Evolutionary conservation across 768 basidiomycete species (phyloP).

Genomic region (Leccinellum luteum): DNA sequence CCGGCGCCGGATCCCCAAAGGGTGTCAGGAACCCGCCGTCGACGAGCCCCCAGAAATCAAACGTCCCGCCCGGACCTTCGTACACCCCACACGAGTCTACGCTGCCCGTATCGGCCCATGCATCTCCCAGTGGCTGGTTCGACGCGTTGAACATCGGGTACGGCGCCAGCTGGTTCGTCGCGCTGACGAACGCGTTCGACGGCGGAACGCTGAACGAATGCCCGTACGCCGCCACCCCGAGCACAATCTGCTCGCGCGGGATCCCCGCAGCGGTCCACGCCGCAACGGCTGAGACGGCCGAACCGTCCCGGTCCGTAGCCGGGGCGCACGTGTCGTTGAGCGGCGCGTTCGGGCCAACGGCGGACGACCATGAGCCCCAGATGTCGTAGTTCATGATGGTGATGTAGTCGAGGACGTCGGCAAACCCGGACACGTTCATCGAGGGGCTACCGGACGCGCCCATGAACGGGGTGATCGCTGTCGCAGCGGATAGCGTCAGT

Average conservation of each 20-base stretch:
- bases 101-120: conserved; percentile 48
- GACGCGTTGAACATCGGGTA: conserved; percentile 51
- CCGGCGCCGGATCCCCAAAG: conserved; percentile 29
- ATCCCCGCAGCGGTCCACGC: conserved; percentile 79
- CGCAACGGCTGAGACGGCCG: conserved; percentile 67
- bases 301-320: conserved; percentile 58
- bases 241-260: conserved; percentile 63
- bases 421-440: conserved; percentile 66
- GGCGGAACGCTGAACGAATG: conserved; percentile 53
- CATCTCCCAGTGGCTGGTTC: conserved; percentile 50
- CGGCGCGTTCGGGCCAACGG: conserved; percentile 77
- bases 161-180: conserved; percentile 36
- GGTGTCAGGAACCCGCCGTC: conserved; percentile 50
- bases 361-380: conserved; percentile 32
- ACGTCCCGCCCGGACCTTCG: conserved; percentile 49
- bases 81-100: conserved; percentile 54
- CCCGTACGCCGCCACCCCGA: conserved; percentile 82
- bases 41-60: conserved; percentile 61
- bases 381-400: conserved; percentile 65
- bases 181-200: conserved; percentile 36
- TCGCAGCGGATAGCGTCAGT: conserved; percentile 66
- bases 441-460: conserved; percentile 50
- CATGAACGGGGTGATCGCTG: conserved; percentile 60
- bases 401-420: conserved; percentile 62
- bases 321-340: conserved; percentile 73